Evolutionary conservation across 2,329 filamentous ascomycete genomes (phyloP).

Genomic region (Sporothrix inflata): DNA sequence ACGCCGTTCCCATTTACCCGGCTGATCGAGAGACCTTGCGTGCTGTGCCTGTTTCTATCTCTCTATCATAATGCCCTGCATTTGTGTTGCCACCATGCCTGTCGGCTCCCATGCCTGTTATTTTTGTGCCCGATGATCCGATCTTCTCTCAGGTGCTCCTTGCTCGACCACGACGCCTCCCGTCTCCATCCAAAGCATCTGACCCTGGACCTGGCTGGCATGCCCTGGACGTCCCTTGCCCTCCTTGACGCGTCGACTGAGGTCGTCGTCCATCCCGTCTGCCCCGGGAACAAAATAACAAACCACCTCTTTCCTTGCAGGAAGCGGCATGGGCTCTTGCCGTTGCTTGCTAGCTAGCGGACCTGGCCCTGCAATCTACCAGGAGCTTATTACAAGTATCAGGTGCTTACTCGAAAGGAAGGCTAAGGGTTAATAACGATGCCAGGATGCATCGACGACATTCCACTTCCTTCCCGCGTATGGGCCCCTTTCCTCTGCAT

Average conservation of each 20-base stretch:
- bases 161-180: background rate
- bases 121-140: conserved; percentile 7
- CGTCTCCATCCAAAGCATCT: conserved; percentile 1
- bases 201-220: background rate
- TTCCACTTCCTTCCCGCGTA: background rate
- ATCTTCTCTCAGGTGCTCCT: conserved; percentile 15
- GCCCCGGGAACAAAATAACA: background rate
- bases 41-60: background rate
- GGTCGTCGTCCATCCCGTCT: conserved; percentile 15
- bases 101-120: background rate
- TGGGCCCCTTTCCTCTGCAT: conserved; percentile 10
- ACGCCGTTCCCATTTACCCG: conserved; percentile 5
- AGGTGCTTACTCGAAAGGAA: background rate
- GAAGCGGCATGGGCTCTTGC: background rate
- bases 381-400: conserved; percentile 9
- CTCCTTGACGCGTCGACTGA: conserved; percentile 11
- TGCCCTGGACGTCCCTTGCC: background rate
- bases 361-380: conserved; percentile 18
- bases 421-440: background rate
- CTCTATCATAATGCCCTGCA: background rate
- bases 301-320: conserved; percentile 9
- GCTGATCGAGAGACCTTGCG: background rate
- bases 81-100: background rate
- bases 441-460: background rate
- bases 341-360: background rate